Evolutionary conservation across 2,329 filamentous ascomycete species (phyloP).

Genomic region (Emmonsia crescens): DNA sequence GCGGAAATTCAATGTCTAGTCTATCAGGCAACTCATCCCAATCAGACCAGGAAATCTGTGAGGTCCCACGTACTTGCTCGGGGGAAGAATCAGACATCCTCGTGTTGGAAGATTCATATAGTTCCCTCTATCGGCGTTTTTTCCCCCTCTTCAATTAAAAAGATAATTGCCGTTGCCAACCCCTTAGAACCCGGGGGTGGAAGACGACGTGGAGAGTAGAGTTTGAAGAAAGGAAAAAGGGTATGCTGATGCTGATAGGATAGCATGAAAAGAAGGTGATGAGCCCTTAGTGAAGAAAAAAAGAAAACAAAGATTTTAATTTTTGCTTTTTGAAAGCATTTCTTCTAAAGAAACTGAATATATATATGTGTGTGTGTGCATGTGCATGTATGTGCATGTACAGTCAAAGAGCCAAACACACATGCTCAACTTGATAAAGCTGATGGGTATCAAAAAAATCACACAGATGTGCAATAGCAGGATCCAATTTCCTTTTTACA

Average conservation of each 20-base stretch:
- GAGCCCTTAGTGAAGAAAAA: not conserved
- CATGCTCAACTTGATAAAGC: not conserved
- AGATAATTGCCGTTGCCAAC: not conserved
- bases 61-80: not conserved
- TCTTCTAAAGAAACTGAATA: not conserved
- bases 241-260: not conserved
- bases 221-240: not conserved
- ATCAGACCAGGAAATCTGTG: not conserved
- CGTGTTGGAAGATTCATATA: not conserved
- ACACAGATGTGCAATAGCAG: slow-evolving; percentile 1
- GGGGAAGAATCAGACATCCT: not conserved
- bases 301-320: not conserved
- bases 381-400: not conserved
- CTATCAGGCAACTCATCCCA: slow-evolving; percentile 1
- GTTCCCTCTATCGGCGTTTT: not conserved
- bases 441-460: not conserved
- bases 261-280: not conserved
- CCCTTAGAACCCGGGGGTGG: not conserved
- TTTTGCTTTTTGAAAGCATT: not conserved
- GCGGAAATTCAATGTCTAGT: not conserved
- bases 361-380: not conserved
- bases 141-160: not conserved
- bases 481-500: not conserved
- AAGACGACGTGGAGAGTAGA: not conserved
- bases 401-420: not conserved